Percentiles rank a stretch among this genome's conserved stretches.
phyloP scores from a whole-genome alignment of 345 rosid species.

The Bruguiera sexangula region DNA sequence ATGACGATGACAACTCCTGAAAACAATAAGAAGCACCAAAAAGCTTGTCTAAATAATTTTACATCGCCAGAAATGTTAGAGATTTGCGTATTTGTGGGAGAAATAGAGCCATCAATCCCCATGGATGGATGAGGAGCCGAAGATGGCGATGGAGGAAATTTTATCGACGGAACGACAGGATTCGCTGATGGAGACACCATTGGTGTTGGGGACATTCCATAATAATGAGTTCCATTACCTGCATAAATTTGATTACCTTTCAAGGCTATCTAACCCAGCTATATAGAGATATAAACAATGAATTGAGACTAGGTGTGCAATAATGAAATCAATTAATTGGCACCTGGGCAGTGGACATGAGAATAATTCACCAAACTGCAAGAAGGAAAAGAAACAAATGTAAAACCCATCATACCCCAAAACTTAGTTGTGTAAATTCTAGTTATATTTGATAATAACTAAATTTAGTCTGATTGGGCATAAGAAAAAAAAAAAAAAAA shows the following conservation, averaged over 20 bases:
- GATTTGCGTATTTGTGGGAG: background rate
- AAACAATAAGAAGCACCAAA: background rate
- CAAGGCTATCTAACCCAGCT: no score
- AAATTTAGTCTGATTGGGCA: no score
- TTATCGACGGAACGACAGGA: conserved; percentile 4
- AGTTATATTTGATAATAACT: no score
- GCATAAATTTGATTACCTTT: conserved; percentile 6
- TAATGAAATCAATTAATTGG: background rate
- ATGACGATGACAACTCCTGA: background rate
- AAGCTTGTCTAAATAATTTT: background rate
- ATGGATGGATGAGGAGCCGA: background rate
- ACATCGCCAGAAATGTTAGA: background rate
- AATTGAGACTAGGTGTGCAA: no score
- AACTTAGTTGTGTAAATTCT: no score
- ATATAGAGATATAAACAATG: no score
- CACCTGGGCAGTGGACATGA: conserved; percentile 15
- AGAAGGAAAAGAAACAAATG: background rate
- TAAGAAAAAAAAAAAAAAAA: no score
- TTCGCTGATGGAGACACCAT: background rate
- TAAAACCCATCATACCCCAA: no score
- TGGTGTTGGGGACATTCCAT: conserved; percentile 5
- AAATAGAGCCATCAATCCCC: no score
- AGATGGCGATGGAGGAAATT: conserved; percentile 12
- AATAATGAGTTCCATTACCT: background rate
- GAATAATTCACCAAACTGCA: conserved; percentile 22